Percentiles rank a stretch among this genome's conserved stretches.
phyloP scores from a whole-genome alignment of 345 rosid species.

The Durio zibethinus region DNA sequence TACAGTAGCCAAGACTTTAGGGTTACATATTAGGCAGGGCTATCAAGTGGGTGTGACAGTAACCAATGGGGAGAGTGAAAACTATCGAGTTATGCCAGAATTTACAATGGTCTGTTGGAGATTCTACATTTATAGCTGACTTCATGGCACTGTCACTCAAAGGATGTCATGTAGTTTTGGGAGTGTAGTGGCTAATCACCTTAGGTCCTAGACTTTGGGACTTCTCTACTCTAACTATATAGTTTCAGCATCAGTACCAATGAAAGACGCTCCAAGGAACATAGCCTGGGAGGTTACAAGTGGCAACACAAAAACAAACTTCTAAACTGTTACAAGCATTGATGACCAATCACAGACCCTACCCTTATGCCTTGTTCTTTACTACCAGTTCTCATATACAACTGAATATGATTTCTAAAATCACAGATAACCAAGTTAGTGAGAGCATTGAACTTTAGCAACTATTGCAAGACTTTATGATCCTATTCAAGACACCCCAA shows the following conservation, averaged over 20 bases:
- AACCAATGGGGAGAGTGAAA: not conserved
- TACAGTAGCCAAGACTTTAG: not conserved
- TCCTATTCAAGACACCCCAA: too few relatives aligned
- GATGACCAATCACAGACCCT: too few relatives aligned
- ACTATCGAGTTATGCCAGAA: fast-evolving
- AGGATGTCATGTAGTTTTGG: not conserved
- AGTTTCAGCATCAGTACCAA: fast-evolving
- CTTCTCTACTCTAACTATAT: not conserved
- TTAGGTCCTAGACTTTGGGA: not conserved
- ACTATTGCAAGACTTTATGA: too few relatives aligned
- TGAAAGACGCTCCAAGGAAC: not conserved
- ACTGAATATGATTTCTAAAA: too few relatives aligned
- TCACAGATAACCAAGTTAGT: too few relatives aligned
- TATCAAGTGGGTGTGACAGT: not conserved
- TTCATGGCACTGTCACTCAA: not conserved
- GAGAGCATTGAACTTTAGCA: too few relatives aligned
- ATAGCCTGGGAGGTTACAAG: too few relatives aligned
- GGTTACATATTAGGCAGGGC: fast-evolving
- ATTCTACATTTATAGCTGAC: too few relatives aligned
- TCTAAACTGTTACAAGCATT: too few relatives aligned
- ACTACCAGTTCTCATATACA: too few relatives aligned
- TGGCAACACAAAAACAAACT: too few relatives aligned
- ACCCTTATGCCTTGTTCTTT: too few relatives aligned
- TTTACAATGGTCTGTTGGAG: not conserved
- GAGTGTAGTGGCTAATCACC: not conserved